Evolutionary conservation across 805 yeast species (phyloP).

Genomic region (Saccharomycopsis babjevae): DNA sequence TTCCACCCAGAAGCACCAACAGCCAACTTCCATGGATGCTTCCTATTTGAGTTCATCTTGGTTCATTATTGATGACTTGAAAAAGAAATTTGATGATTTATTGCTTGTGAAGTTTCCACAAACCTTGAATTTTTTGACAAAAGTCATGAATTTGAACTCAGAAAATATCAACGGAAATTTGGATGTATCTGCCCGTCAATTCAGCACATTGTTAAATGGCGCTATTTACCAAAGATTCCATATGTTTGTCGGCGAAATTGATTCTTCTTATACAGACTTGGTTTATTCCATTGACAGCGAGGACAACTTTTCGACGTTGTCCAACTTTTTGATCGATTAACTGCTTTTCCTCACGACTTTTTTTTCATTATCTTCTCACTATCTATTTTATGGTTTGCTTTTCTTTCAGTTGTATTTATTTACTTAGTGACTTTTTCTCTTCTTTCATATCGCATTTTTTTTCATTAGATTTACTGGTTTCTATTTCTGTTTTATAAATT

Average conservation of each 20-base stretch:
- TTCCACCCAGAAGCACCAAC: background rate
- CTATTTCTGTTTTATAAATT: background rate
- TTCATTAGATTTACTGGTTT: background rate
- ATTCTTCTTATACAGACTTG: constrained; percentile 6
- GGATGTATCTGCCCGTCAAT: background rate
- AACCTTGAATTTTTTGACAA: constrained; percentile 2
- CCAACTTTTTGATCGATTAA: constrained; percentile 5
- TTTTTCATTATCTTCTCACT: background rate
- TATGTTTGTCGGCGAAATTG: background rate
- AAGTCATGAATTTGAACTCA: background rate
- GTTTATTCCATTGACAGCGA: constrained; percentile 8
- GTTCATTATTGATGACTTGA: constrained; percentile 11
- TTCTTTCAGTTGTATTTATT: background rate
- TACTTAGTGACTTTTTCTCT: background rate
- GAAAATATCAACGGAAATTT: background rate
- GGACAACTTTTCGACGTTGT: constrained; percentile 8
- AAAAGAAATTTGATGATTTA: constrained; percentile 9
- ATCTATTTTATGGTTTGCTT: background rate
- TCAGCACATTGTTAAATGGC: background rate
- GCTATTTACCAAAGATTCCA: background rate
- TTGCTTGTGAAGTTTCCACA: background rate
- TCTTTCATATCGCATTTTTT: background rate
- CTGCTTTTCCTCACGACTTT: background rate
- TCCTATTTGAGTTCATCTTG: constrained; percentile 14
- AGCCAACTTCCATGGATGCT: background rate